phyloP scores from a whole-genome alignment of 106 monocot genomes.

The Ottelia alismoides region DNA sequence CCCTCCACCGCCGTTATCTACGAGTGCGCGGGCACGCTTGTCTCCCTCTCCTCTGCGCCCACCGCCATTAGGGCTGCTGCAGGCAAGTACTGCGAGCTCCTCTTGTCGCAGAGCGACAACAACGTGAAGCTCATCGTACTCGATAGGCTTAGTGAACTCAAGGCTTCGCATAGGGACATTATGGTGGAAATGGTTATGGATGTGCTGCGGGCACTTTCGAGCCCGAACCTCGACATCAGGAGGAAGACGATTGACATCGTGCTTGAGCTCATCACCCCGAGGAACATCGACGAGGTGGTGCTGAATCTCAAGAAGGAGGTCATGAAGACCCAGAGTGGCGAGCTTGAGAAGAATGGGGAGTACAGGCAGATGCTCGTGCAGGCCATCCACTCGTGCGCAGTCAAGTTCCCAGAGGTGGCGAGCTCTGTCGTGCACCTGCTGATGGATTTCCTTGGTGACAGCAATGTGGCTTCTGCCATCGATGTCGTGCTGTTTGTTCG shows the following conservation, averaged over 20 bases:
- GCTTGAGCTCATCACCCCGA: constrained; percentile 64
- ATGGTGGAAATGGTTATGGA: constrained; percentile 89
- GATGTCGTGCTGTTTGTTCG: constrained; percentile 82
- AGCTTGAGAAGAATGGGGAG: constrained; percentile 80
- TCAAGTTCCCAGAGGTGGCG: constrained; percentile 90
- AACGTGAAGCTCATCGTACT: constrained; percentile 85
- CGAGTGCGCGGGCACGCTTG: constrained; percentile 73
- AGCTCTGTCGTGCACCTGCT: constrained; percentile 76
- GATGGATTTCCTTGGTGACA: constrained; percentile 90
- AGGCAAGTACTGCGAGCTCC: constrained; percentile 78
- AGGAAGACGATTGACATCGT: constrained; percentile 74
- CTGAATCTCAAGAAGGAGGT: constrained; percentile 88
- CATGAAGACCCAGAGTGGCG: constrained; percentile 77
- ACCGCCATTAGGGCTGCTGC: constrained; percentile 77
- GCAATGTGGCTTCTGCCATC: constrained; percentile 75
- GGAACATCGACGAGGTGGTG: constrained; percentile 84
- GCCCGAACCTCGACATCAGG: constrained; percentile 75
- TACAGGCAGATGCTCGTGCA: constrained; percentile 91
- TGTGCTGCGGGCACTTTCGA: constrained; percentile 60
- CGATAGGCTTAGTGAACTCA: constrained; percentile 69
- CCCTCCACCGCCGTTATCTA: constrained; percentile 65
- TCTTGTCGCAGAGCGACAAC: constrained; percentile 81
- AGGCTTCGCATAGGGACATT: constrained; percentile 49
- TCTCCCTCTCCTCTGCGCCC: constrained; percentile 83
- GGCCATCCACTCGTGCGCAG: constrained; percentile 79